Conservation (phyloP, 2,329 filamentous ascomycete genomes). For the Zymoseptoria passerinii region DNA sequence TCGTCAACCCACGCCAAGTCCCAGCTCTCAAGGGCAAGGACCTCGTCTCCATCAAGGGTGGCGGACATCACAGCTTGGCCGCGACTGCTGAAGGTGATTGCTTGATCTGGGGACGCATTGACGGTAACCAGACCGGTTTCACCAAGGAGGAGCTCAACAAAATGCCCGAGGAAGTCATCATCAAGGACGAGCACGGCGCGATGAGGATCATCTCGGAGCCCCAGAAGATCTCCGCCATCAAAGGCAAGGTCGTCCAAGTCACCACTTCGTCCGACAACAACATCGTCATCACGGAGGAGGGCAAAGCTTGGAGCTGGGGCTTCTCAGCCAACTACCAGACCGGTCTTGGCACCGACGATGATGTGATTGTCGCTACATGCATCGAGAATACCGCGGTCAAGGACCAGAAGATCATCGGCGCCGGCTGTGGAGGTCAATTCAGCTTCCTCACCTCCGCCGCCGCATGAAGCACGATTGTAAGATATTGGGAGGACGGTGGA, state of each 20-base stretch:
- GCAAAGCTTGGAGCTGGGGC: constrained; percentile 69
- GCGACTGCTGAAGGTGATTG: constrained; percentile 42
- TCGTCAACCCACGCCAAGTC: constrained; percentile 64
- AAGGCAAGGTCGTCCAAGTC: constrained; percentile 34
- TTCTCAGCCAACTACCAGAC: constrained; percentile 76
- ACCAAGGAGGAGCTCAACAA: constrained; percentile 40
- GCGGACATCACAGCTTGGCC: constrained; percentile 63
- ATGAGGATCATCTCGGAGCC: constrained; percentile 67
- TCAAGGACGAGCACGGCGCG: constrained; percentile 52
- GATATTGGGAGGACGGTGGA: neutral
- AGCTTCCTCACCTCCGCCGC: constrained; percentile 31
- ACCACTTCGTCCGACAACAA: constrained; percentile 61
- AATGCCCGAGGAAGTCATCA: constrained; percentile 50
- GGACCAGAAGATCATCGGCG: constrained; percentile 64
- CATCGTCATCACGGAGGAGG: constrained; percentile 60
- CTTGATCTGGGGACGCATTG: constrained; percentile 53
- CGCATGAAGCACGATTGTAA: neutral
- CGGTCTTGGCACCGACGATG: constrained; percentile 67
- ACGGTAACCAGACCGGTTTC: constrained; percentile 48
- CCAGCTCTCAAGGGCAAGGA: constrained; percentile 53
- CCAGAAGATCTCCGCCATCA: constrained; percentile 46
- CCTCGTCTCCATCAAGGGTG: constrained; percentile 63
- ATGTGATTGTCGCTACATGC: constrained; percentile 65
- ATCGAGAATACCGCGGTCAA: constrained; percentile 80
- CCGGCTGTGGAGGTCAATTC: constrained; percentile 84